Evolutionary conservation across 2,329 filamentous ascomycete genomes (phyloP).

Genomic region (Nemania diffusa): DNA sequence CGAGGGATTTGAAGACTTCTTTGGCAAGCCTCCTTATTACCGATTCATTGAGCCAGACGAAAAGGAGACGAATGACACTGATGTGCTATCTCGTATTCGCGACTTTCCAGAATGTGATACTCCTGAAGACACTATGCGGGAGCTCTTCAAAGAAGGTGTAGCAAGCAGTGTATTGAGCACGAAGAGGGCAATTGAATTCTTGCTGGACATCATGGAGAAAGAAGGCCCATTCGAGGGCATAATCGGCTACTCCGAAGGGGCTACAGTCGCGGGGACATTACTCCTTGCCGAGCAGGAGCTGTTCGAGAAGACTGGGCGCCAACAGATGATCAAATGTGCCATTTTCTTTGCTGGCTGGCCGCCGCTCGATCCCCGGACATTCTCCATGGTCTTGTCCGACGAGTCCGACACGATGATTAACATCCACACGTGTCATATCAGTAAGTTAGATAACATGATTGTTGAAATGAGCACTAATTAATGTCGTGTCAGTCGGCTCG

Average conservation of each 20-base stretch:
- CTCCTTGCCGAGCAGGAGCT: constrained; percentile 47
- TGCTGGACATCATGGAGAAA: constrained; percentile 50
- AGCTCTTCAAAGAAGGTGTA: constrained; percentile 56
- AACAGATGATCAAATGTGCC: constrained; percentile 57
- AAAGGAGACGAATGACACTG: constrained; percentile 55
- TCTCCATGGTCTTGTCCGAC: constrained; percentile 60
- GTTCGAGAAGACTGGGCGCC: constrained; percentile 41
- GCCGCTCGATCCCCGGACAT: constrained; percentile 57
- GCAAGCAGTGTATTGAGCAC: constrained; percentile 54
- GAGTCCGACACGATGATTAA: constrained; percentile 61
- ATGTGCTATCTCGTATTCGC: constrained; percentile 62
- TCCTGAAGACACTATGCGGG: constrained; percentile 66
- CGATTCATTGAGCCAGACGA: constrained; percentile 64
- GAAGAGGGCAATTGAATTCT: constrained; percentile 54
- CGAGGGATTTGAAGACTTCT: constrained; percentile 66
- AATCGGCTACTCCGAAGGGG: constrained; percentile 49
- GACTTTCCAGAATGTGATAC: constrained; percentile 64
- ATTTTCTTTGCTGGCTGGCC: constrained; percentile 67
- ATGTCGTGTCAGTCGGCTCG: constrained; percentile 57
- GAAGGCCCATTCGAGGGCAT: constrained; percentile 50
- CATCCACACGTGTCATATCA: constrained; percentile 63
- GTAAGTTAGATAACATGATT: constrained; percentile 46
- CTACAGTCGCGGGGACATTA: constrained; percentile 47
- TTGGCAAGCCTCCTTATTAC: constrained; percentile 65
- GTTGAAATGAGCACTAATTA: neutral